Base-by-base conservation (phyloP, 345 rosid genomes). In the Euclidium syriacum region DNA sequence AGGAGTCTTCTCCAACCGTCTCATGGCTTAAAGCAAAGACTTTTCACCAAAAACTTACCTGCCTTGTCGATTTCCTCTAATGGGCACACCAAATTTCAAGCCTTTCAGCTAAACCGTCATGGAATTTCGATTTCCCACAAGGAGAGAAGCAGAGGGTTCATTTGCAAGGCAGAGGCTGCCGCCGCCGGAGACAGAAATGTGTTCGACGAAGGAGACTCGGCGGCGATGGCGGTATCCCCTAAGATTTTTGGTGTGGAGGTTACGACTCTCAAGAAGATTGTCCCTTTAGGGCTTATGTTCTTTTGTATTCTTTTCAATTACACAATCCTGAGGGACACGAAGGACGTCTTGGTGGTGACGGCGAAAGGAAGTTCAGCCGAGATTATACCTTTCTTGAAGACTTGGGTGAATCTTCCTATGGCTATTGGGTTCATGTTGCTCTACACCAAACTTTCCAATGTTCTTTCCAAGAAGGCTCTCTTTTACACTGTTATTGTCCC, bases 391-490 rank as follows among this genome's bases (percentile, higher is more conserved):
- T 92, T 92, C 62, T 58, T 92, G 63, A 92, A 92, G 77, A 92
- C 98, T 29, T 92, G 96, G 98, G 96, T 92, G 41, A 92, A 92
- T 77, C 83, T 92, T 67, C 98, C 98, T 43, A 85, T 92, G 96
- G 98, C 98, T 51, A 51, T 92, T 77, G 98, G 98, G 41, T 92
- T 92, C 74, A 92, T 92, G 98, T 49, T 92, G 76, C 65, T 87
- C 5, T 91, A 91, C 78, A 83, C 92, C 2, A 84, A 85, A 27
- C 74, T 91, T 59, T 72, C 98, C 14, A 81, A 84, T 75, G 87
- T 83, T 30, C 71, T 91, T 75, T 81, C 98, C 10, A 91, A 85
- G 76, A 69, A 88, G 77, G 92, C 98, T 30, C 81, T 91, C 29
- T 91, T 91, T 70, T 91, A 88, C 57, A 68, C 91, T 7, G 92